Evolutionary conservation across 2,329 filamentous ascomycete species (phyloP).

Genomic region (Microcera coccophila): DNA sequence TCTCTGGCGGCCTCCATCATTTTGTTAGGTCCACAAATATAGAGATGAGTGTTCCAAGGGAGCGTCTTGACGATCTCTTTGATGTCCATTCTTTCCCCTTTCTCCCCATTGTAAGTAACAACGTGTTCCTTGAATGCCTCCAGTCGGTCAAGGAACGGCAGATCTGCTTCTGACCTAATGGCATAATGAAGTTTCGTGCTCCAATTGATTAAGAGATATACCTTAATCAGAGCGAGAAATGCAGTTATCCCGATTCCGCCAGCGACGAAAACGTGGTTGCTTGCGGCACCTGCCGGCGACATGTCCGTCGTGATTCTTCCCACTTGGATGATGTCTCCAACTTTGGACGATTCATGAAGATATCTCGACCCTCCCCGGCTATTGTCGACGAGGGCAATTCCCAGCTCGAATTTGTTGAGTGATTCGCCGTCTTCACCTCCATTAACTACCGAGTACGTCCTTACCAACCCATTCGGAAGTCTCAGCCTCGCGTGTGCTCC

Average conservation of each 20-base stretch:
- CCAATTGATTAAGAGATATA: slow-evolving; percentile 42
- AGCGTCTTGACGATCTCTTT: slow-evolving; percentile 44
- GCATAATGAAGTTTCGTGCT: slow-evolving; percentile 57
- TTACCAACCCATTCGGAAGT: slow-evolving; percentile 52
- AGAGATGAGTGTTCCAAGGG: slow-evolving; percentile 54
- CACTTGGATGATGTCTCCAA: slow-evolving; percentile 49
- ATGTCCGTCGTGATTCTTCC: slow-evolving; percentile 50
- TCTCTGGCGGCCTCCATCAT: slow-evolving; percentile 51
- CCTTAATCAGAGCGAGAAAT: slow-evolving; percentile 50
- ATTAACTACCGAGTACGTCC: slow-evolving; percentile 58
- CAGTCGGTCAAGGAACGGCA: slow-evolving; percentile 52
- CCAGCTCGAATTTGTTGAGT: slow-evolving; percentile 53
- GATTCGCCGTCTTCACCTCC: slow-evolving; percentile 8
- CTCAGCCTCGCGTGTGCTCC: slow-evolving; percentile 56
- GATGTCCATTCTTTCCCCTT: slow-evolving; percentile 52
- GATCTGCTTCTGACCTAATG: slow-evolving; percentile 47
- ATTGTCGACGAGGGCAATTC: slow-evolving; percentile 51
- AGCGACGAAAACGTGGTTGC: slow-evolving; percentile 59
- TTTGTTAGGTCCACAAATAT: slow-evolving; percentile 56
- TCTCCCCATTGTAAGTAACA: slow-evolving; percentile 49
- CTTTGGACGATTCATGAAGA: slow-evolving; percentile 46
- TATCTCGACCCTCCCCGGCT: slow-evolving; percentile 60
- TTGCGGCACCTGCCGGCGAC: slow-evolving; percentile 43
- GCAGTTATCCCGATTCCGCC: slow-evolving; percentile 66
- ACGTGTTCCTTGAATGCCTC: slow-evolving; percentile 39